phyloP scores from a whole-genome alignment of 305 asterid genomes.

The Striga hermonthica region DNA sequence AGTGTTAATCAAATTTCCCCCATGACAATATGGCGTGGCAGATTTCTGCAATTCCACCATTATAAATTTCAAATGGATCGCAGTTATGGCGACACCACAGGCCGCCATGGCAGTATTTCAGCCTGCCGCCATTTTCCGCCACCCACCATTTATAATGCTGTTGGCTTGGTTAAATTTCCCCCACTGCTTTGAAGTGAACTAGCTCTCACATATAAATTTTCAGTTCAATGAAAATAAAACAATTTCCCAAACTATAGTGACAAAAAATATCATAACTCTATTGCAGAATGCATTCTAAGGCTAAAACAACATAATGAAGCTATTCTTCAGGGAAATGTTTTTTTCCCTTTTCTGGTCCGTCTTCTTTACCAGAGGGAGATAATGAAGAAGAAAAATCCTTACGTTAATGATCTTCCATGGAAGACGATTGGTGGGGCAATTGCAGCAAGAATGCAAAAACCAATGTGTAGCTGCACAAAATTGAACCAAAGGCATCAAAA shows the following conservation, averaged over 20 bases:
- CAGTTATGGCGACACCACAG: no score
- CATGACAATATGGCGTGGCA: no score
- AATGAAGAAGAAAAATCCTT: slow-evolving; percentile 32
- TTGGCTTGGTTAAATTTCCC: no score
- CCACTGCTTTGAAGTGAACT: neutral
- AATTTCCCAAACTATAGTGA: neutral
- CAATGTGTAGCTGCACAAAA: slow-evolving; percentile 80
- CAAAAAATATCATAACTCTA: slow-evolving; percentile 1
- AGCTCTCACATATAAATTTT: neutral
- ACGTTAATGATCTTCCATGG: slow-evolving; percentile 89
- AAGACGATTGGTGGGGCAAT: slow-evolving; percentile 96
- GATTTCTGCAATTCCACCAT: no score
- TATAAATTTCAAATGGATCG: no score
- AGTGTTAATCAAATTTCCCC: no score
- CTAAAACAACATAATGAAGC: slow-evolving; percentile 7
- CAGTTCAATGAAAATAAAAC: slow-evolving; percentile 5
- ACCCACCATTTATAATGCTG: no score
- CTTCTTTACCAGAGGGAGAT: neutral
- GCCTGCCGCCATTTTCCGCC: no score
- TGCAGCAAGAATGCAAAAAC: slow-evolving; percentile 92
- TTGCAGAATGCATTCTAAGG: slow-evolving; percentile 7
- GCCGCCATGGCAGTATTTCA: no score
- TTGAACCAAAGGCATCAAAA: slow-evolving; percentile 30
- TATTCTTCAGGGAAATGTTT: neutral
- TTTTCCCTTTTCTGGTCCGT: slow-evolving; percentile 2